These are phyloP conservation scores for Phytophthora lateralis DNA, from an alignment of 352 stramenopile species.

Conservation along the genomic window DNA sequence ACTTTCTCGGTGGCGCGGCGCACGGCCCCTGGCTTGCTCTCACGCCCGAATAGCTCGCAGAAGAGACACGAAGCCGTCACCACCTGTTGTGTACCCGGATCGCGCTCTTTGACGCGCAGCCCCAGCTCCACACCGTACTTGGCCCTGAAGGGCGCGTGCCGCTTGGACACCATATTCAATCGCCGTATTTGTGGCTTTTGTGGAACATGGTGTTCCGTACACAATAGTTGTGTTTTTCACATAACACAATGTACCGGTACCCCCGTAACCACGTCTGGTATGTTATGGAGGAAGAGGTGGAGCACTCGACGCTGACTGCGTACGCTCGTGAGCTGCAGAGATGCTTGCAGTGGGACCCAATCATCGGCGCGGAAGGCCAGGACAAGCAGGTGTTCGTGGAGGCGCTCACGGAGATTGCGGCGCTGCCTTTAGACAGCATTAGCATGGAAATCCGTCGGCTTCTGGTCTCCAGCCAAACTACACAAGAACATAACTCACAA, in stretches of 20 bases:
- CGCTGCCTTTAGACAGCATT: conserved; percentile 64
- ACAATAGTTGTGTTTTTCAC: no score
- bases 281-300: conserved; percentile 13
- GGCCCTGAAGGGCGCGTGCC: conserved; percentile 19
- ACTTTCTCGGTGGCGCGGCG: conserved; percentile 61
- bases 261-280: no score
- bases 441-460: conserved; percentile 77
- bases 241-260: no score
- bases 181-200: neutral
- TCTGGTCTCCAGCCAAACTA: conserved; percentile 21
- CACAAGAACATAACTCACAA: neutral
- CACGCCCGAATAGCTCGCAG: conserved; percentile 66
- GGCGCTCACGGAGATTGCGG: conserved; percentile 74
- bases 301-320: conserved; percentile 22
- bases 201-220: neutral
- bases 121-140: conserved; percentile 34
- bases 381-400: conserved; percentile 68
- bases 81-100: conserved; percentile 45
- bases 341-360: conserved; percentile 49
- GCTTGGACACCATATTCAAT: conserved; percentile 18
- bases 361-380: conserved; percentile 9
- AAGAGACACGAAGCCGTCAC: conserved; percentile 55
- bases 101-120: conserved; percentile 35
- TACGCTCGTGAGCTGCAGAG: conserved; percentile 36
- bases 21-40: conserved; percentile 43